Evolutionary conservation across 1,139 yeast genomes (phyloP), one percentile per base, ranked within the genome.

Genomic region (Kurtzmaniella natalensis): DNA sequence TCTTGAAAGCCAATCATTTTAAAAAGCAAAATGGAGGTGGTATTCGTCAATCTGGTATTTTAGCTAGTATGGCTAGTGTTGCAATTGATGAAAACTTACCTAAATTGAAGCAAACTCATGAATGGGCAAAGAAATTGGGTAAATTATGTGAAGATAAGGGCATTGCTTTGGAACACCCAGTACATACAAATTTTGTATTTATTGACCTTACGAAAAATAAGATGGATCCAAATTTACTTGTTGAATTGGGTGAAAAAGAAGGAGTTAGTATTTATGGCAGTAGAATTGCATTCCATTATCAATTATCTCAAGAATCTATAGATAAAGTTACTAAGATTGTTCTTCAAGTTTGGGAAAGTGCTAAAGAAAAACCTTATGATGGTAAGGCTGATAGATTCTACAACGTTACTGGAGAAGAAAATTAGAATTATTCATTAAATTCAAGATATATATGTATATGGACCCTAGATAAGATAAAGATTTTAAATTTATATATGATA

Each of bases 81-180:
- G 72, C 73, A 7, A 58, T 68, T 25, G 63, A 62, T 32, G 65
- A 66, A 38, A 66, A 65, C 42, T 54, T 60, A 18, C 40, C 57
- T 23, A 59, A 59, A 42, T 51, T 68, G 32, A 50, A 62, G 18
- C 70, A 68, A 30, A 79, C 85, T 19, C 78, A 73, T 32, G 63
- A 62, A 30, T 63, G 80, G 41, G 81, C 85, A 1, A 50, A 61
- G 16, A 65, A 65, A 36, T 79, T 85, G 3, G 69, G 68, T 16
- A 57, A 55, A 13, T 50, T 73, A 9, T 76, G 78, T 28, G 48
- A 58, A 25, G 37, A 42, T 3, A 35, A 53, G n/a, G 55, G 55
- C n/a, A 53, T 65, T 14, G 40, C 41, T 7, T 53, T 68, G 40
- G 64, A 56, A 36, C 59, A 59, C 35, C 73, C 73, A 0, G 70